These are phyloP conservation scores for Pelargonium hybrid DNA, from an alignment of 441 rosid species.

Conservation along the genomic window DNA sequence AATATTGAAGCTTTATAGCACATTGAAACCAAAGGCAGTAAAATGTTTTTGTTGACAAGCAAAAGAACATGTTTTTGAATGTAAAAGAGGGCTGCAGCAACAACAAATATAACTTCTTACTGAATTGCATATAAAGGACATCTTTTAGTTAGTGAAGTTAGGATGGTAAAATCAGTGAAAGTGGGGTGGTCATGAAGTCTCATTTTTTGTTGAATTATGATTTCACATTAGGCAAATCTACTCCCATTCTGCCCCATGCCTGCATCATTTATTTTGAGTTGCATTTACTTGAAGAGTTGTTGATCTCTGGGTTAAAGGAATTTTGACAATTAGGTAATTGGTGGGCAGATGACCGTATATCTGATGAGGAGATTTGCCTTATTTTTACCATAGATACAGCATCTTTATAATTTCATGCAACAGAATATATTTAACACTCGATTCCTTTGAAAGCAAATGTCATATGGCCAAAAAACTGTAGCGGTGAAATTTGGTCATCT, in stretches of 20 bases:
- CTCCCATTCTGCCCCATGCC: not conserved
- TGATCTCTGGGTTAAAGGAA: not conserved
- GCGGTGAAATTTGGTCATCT: not conserved
- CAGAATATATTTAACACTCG: not conserved
- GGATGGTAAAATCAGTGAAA: no score
- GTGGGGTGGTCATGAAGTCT: not conserved
- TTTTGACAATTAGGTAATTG: not conserved
- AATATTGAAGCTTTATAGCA: no score
- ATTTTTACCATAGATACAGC: not conserved
- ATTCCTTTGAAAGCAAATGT: no score
- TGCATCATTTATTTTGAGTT: not conserved
- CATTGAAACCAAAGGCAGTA: no score
- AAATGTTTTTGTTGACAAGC: no score
- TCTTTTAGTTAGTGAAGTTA: no score
- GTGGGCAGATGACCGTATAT: not conserved
- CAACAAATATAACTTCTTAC: no score
- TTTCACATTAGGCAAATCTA: not conserved
- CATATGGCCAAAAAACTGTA: not conserved
- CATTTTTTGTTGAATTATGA: not conserved
- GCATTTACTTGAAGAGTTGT: not conserved
- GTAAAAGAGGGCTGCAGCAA: no score
- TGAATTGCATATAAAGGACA: no score
- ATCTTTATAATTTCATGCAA: not conserved
- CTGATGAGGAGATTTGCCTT: not conserved
- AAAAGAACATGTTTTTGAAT: no score